Percentiles rank a stretch among this genome's conserved stretches.
phyloP scores from a whole-genome alignment of 2,329 filamentous ascomycete species.

The Alternaria atra region DNA sequence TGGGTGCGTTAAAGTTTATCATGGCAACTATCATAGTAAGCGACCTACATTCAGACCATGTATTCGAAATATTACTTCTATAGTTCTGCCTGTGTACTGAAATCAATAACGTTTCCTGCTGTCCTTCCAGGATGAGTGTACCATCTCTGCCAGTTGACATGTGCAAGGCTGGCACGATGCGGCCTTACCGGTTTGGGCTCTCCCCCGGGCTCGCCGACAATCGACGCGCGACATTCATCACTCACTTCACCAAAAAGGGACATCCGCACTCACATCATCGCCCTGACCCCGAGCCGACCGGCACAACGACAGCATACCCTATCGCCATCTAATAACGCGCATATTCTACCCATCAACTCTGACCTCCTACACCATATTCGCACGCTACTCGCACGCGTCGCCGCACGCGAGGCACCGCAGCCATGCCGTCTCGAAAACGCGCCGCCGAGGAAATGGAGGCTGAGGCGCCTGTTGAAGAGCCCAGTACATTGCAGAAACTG shows the following conservation, averaged over 20 bases:
- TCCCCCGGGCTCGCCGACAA: constrained; percentile 14
- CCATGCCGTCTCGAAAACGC: constrained; percentile 52
- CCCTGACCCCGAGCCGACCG: constrained; percentile 8
- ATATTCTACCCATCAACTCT: not conserved
- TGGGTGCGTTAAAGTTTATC: constrained; percentile 1
- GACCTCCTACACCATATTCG: not conserved
- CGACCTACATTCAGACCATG: not conserved
- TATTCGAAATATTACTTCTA: not conserved
- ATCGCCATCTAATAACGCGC: constrained; percentile 4
- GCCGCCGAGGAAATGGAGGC: constrained; percentile 63
- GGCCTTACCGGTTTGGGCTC: constrained; percentile 7
- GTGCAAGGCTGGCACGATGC: not conserved
- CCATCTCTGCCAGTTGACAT: not conserved
- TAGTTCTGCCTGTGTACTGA: not conserved
- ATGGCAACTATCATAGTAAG: not conserved
- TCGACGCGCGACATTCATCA: constrained; percentile 9
- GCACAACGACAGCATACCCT: constrained; percentile 1
- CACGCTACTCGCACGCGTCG: constrained; percentile 42
- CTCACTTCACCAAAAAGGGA: constrained; percentile 11
- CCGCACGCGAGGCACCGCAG: constrained; percentile 38
- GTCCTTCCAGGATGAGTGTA: not conserved
- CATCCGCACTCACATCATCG: constrained; percentile 15
- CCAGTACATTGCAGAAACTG: constrained; percentile 68
- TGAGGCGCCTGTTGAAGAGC: constrained; percentile 55
- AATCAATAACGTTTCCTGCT: not conserved